Conservation (phyloP, 345 rosid genomes). For the Aquilaria malaccensis region DNA sequence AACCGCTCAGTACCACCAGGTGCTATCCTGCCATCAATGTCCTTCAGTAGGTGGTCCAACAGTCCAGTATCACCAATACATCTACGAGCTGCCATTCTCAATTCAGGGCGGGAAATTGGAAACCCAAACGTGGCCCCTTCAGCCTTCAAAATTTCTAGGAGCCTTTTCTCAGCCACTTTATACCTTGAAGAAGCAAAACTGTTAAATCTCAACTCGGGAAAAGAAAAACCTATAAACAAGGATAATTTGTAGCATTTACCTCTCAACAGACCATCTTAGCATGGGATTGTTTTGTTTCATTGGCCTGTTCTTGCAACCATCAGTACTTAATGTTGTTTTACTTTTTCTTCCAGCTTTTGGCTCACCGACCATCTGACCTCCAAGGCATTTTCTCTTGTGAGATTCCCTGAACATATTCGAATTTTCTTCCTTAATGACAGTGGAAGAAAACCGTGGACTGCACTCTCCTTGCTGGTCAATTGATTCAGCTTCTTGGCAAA, state of each 20-base stretch:
- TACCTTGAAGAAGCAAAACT: conserved; percentile 38
- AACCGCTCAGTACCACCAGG: conserved; percentile 79
- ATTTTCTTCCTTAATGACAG: conserved; percentile 23
- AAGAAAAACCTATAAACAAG: not conserved
- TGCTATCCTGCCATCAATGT: conserved; percentile 80
- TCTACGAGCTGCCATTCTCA: conserved; percentile 61
- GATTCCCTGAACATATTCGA: conserved; percentile 22
- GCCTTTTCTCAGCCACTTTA: conserved; percentile 51
- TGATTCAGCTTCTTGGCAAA: conserved; percentile 17
- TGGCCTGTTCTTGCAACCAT: conserved; percentile 15
- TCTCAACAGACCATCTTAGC: conserved; percentile 63
- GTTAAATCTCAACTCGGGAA: not conserved
- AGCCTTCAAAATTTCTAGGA: conserved; percentile 64
- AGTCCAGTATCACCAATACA: conserved; percentile 89
- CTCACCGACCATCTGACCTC: conserved; percentile 19
- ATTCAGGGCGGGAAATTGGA: conserved; percentile 49
- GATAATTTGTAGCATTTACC: conserved; percentile 28
- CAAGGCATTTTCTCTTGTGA: conserved; percentile 33
- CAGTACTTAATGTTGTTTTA: conserved; percentile 9
- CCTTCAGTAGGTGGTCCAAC: conserved; percentile 89
- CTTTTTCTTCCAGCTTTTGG: conserved; percentile 17
- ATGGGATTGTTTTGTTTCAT: conserved; percentile 16
- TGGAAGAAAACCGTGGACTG: conserved; percentile 18
- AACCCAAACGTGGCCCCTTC: conserved; percentile 65
- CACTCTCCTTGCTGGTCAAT: conserved; percentile 14